Conservation (phyloP, 768 basidiomycete genomes). For the Termitomyces sp. region DNA sequence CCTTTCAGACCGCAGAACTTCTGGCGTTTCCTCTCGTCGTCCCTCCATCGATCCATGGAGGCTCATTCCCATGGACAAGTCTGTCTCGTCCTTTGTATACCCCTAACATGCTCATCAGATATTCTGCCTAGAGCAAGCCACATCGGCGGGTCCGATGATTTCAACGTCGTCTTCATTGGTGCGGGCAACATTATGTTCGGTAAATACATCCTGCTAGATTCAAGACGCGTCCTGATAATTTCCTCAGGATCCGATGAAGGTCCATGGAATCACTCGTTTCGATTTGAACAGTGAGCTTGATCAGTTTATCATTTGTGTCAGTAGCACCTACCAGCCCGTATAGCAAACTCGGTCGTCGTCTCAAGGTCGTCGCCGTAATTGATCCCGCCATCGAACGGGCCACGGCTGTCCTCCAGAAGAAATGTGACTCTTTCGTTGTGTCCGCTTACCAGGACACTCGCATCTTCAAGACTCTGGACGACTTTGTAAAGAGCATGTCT, state of each 20-base stretch:
- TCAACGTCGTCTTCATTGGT: slow-evolving; percentile 94
- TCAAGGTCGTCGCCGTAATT: slow-evolving; percentile 93
- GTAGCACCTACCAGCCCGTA: background rate
- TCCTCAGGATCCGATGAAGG: slow-evolving; percentile 76
- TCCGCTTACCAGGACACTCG: slow-evolving; percentile 90
- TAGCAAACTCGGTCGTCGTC: slow-evolving; percentile 92
- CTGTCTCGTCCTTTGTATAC: slow-evolving; percentile 7
- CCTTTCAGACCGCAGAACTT: slow-evolving; percentile 38
- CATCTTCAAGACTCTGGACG: slow-evolving; percentile 80
- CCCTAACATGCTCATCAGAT: slow-evolving; percentile 11
- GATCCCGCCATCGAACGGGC: slow-evolving; percentile 89
- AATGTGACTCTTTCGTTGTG: slow-evolving; percentile 89
- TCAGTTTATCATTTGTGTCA: slow-evolving; percentile 9
- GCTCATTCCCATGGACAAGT: slow-evolving; percentile 82
- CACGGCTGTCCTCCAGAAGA: slow-evolving; percentile 75
- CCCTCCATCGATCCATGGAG: slow-evolving; percentile 75
- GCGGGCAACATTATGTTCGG: slow-evolving; percentile 99
- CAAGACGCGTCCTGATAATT: background rate
- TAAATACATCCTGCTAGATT: slow-evolving; percentile 22
- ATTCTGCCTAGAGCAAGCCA: slow-evolving; percentile 37
- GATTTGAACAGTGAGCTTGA: slow-evolving; percentile 72
- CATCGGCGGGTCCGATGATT: slow-evolving; percentile 62
- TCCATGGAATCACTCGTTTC: slow-evolving; percentile 92
- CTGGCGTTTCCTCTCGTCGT: slow-evolving; percentile 53
- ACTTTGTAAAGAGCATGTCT: slow-evolving; percentile 71